Conservation (phyloP, 2,329 filamentous ascomycete genomes). For the Grosmannia serpens region DNA sequence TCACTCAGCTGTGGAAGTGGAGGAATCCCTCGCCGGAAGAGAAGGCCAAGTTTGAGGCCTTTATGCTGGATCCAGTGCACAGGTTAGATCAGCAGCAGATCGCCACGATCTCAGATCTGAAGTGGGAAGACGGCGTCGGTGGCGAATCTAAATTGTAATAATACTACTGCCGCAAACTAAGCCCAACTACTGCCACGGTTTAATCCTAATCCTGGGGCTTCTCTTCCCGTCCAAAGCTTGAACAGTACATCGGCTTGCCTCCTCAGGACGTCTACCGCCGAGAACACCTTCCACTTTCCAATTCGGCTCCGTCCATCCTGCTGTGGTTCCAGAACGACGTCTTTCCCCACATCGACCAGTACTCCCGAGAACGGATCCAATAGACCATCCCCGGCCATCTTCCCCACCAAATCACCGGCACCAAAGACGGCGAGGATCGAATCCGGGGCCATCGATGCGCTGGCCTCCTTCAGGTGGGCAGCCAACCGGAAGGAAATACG, state of each 20-base stretch:
- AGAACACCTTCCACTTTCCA: neutral
- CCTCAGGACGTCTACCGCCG: neutral
- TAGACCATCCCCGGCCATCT: neutral
- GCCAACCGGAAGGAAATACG: neutral
- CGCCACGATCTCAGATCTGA: neutral
- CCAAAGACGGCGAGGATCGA: neutral
- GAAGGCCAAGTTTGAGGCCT: neutral
- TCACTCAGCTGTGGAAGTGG: conserved; percentile 1
- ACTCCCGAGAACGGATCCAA: neutral
- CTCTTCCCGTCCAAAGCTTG: neutral
- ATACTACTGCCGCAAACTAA: no score
- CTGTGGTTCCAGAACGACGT: neutral
- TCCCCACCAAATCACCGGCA: neutral
- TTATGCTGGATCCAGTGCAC: neutral
- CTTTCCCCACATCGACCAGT: neutral
- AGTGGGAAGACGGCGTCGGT: neutral
- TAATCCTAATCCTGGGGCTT: no score
- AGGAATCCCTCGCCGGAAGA: neutral
- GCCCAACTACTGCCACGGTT: no score
- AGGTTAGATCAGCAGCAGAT: neutral
- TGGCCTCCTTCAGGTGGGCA: neutral
- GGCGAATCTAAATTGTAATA: neutral
- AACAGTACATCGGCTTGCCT: neutral
- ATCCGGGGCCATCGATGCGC: neutral
- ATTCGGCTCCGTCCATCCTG: neutral